phyloP scores from a whole-genome alignment of 257 asterid species.

The Parsonsia alboflavescens region DNA sequence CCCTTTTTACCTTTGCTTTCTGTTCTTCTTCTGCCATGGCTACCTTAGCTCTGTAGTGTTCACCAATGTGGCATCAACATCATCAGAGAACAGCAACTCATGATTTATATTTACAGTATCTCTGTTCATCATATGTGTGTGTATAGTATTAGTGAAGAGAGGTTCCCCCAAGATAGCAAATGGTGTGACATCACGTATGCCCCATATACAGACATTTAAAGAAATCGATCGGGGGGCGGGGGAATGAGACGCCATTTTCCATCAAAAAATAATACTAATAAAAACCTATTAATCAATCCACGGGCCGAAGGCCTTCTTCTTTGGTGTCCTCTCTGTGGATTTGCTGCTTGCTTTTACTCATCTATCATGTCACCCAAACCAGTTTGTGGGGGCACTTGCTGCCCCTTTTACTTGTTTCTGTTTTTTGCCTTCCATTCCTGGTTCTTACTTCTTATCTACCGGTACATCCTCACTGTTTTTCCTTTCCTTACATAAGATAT shows the following conservation, averaged over 20 bases:
- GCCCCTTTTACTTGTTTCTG: background rate
- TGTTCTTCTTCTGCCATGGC: background rate
- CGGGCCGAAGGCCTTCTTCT: background rate
- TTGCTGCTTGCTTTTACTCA: background rate
- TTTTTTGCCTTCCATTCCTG: background rate
- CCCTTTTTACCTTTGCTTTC: background rate
- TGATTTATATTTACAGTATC: too few species aligned
- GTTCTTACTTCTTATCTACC: background rate
- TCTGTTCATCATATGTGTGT: background rate
- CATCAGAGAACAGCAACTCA: background rate
- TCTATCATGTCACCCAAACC: background rate
- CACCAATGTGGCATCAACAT: conserved; percentile 2
- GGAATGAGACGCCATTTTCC: background rate
- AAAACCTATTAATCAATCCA: background rate
- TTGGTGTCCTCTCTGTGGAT: background rate
- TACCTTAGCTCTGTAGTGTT: background rate
- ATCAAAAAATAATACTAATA: background rate
- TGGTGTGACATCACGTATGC: background rate
- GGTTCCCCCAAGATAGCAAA: background rate
- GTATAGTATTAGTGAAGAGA: background rate
- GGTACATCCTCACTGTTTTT: too few species aligned
- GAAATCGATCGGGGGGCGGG: background rate
- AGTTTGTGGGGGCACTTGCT: background rate
- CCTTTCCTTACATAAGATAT: too few species aligned
- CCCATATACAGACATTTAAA: too few species aligned